Evolutionary conservation across 176 grass and related monocot genomes (phyloP), one percentile per base, ranked within the genome.

Genomic region (Dendrocalamus sinicus): DNA sequence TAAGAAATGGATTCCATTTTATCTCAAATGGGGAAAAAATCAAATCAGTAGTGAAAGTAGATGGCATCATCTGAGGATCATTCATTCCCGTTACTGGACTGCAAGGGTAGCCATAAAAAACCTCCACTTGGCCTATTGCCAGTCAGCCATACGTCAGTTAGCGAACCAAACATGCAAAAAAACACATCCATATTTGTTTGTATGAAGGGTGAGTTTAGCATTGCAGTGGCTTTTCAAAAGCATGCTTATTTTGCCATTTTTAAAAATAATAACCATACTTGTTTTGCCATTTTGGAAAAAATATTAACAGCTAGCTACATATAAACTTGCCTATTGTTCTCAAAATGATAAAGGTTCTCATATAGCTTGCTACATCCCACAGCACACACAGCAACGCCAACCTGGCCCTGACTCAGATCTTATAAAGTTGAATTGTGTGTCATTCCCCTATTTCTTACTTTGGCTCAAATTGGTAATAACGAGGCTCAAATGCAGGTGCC

Each of bases 61-160:
- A 65, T 46, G 79, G 66, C 22, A 15, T 1, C 63, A 84, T 43
- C 23, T 20, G 58, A 80, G 40, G 37, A 46, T 53, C 8, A 2
- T 9, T 54, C 67, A 74, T 74, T 79, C 48, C 55, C 75, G 30
- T 65, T 58, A 80, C 43, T 51, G 50, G 26, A 61, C 20, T 40
- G 54, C 41, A 67, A 86, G 22, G 15, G 22, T 80, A 55, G 63
- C 71, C 7, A 47, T 76, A 69, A 15, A 61, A 79, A 52, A 82
- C 17, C n/a, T 72, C 22, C 73, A 46, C 45, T 57, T 75, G 32
- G 62, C 30, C 45, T 80, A 69, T 30, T 40, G 17, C 41, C 62
- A 57, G 28, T 66, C 48, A 39, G 20, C 75, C 20, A 60, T 28
- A 58, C 4, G 15, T 23, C 72, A 79, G 22, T n/a, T 28, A 79